Conservation (phyloP, 2,329 filamentous ascomycete species). For the Fusarium sp. region DNA sequence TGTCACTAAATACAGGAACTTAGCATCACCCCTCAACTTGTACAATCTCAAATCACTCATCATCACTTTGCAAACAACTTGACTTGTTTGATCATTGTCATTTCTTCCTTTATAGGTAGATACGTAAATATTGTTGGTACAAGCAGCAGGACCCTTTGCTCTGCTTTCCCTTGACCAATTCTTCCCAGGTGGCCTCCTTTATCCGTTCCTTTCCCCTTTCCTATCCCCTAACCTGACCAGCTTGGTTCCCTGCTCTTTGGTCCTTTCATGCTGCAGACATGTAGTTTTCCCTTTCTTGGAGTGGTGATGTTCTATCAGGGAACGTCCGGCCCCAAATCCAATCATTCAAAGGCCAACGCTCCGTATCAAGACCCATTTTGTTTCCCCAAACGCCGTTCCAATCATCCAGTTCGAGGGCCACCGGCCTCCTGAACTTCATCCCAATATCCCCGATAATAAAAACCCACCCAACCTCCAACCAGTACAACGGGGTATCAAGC, state of each 20-base stretch:
- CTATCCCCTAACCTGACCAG: constrained; percentile 14
- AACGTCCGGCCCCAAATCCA: constrained; percentile 41
- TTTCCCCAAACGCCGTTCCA: constrained; percentile 45
- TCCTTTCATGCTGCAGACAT: constrained; percentile 46
- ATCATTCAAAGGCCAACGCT: constrained; percentile 41
- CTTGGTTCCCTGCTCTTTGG: constrained; percentile 30
- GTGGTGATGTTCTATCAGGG: constrained; percentile 63
- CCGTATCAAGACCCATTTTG: constrained; percentile 40
- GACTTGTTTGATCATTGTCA: constrained; percentile 14
- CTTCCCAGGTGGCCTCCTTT: constrained; percentile 23
- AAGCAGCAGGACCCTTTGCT: constrained; percentile 47
- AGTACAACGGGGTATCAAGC: constrained; percentile 48
- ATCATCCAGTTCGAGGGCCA: constrained; percentile 30
- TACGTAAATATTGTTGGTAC: constrained; percentile 42
- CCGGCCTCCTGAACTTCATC: constrained; percentile 32
- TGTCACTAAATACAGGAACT: background rate
- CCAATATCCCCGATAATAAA: constrained; percentile 35
- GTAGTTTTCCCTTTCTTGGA: constrained; percentile 51
- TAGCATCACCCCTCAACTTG: background rate
- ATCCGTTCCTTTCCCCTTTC: constrained; percentile 14
- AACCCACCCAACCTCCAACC: constrained; percentile 28
- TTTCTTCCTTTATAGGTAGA: constrained; percentile 28
- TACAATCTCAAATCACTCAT: background rate
- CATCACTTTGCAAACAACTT: constrained; percentile 7
- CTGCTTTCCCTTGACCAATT: constrained; percentile 36